Evolutionary conservation across 2,329 filamentous ascomycete species (phyloP).

Genomic region (Pseudocercospora fijiensis): DNA sequence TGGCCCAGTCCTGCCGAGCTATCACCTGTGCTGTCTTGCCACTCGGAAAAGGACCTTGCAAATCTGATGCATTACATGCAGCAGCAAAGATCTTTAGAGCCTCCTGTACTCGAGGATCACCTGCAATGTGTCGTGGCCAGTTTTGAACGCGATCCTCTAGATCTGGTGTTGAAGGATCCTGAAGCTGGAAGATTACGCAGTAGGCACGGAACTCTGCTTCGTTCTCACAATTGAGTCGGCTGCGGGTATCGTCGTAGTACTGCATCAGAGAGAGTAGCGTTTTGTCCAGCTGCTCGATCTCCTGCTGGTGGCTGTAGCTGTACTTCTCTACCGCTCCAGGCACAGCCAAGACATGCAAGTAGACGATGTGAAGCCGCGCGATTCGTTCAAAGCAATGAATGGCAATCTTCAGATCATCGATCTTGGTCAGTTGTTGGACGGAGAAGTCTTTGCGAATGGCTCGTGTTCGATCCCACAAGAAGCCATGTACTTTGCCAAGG

Average conservation of each 20-base stretch:
- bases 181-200: slow-evolving; percentile 58
- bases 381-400: slow-evolving; percentile 63
- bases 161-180: slow-evolving; percentile 48
- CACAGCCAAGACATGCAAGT: slow-evolving; percentile 59
- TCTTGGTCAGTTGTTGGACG: slow-evolving; percentile 59
- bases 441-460: slow-evolving; percentile 65
- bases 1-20: slow-evolving; percentile 58
- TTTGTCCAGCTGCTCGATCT: slow-evolving; percentile 63
- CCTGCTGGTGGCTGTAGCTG: slow-evolving; percentile 58
- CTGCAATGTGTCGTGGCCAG: slow-evolving; percentile 53
- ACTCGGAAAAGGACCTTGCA: slow-evolving; percentile 51
- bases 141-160: slow-evolving; percentile 59
- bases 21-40: slow-evolving; percentile 50
- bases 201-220: slow-evolving; percentile 66
- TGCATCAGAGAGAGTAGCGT: slow-evolving; percentile 62
- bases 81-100: slow-evolving; percentile 59
- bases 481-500: slow-evolving; percentile 58
- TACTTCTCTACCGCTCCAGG: slow-evolving; percentile 45
- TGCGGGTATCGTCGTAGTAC: slow-evolving; percentile 58
- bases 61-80: slow-evolving; percentile 54
- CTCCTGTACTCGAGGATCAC: slow-evolving; percentile 54
- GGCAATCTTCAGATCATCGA: slow-evolving; percentile 56
- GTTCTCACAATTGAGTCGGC: slow-evolving; percentile 53
- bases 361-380: slow-evolving; percentile 63
- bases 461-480: slow-evolving; percentile 65